Percentiles rank a stretch among this genome's conserved stretches.
Evolutionary conservation across 2,329 filamentous ascomycete species (phyloP).

Genomic region (Apiospora aurea): DNA sequence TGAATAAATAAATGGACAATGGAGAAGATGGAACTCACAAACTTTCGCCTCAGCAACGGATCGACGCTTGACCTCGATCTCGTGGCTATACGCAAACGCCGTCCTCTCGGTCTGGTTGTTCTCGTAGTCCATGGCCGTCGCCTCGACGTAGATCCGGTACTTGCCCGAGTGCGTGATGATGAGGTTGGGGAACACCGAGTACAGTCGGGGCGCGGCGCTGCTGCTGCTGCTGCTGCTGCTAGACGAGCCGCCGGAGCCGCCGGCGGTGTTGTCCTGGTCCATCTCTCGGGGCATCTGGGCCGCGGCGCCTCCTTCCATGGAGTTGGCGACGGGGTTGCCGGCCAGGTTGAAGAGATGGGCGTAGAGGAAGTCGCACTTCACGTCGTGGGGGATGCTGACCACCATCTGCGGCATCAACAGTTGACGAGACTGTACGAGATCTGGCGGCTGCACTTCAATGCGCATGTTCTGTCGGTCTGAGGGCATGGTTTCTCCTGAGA

Average conservation of each 20-base stretch:
- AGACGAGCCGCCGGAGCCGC: no score
- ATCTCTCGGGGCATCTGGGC: background rate
- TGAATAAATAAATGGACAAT: no score
- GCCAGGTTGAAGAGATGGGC: background rate
- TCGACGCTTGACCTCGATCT: no score
- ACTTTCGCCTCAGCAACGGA: no score
- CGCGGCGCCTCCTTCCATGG: background rate
- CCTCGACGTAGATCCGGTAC: background rate
- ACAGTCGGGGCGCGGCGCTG: background rate
- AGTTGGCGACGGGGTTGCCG: background rate
- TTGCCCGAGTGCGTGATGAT: background rate
- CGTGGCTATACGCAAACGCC: no score
- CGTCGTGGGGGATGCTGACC: background rate
- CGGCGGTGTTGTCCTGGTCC: background rate
- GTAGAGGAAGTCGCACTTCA: background rate
- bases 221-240: background rate
- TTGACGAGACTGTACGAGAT: no score
- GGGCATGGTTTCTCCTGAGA: background rate
- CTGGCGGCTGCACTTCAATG: constrained; percentile 10
- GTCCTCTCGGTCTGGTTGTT: background rate
- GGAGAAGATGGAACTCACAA: no score
- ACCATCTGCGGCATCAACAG: background rate
- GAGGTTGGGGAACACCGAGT: background rate
- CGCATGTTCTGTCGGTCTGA: background rate
- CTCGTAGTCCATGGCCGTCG: background rate